Evolutionary conservation across 2,329 filamentous ascomycete species (phyloP), one percentile per base, ranked within the genome.

Genomic region (Colletotrichum cuscutae): DNA sequence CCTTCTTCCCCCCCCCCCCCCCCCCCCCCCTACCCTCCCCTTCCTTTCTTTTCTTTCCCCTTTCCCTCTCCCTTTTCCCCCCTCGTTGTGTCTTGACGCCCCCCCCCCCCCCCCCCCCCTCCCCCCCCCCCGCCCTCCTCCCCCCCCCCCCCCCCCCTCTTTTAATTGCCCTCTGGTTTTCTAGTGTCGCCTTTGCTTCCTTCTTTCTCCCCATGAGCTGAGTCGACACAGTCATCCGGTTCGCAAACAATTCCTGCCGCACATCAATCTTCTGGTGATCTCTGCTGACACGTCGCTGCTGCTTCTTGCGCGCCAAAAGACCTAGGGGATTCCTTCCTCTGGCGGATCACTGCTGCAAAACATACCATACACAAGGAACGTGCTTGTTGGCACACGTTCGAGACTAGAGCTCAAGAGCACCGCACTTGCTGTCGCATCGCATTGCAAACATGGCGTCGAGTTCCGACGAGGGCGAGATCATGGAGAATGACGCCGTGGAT

Each of bases 381-480:
- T 49, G 42, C 19, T 35, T 35, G 11, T 35, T 5, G 4, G 32
- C 19, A n/a, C 15, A 62, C 26, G 28, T 19, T 53, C 24, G 37
- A 46, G 54, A 49, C 19, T 22, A 49, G 32, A 49, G 24, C 49
- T 42, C 52, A 52, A 35, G 52, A n/a, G 46, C 42, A 52, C 42
- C 57, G 52, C 64, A 49, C 30, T 57, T 60, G 57, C 46, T 56
- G 8, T 54, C 49, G 42, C 71, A 28, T 54, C 49, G 42, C 68
- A 65, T 64, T 37, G 30, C 68, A 70, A 57, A 28, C 22, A 75
- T 75, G 74, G 61, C 82, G 77, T 85, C 85, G 78, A 94, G 92
- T 85, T 94, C 93, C 80, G 94, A 94, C 84, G 94, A 97, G 85
- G 94, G 95, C 85, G 95, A 97, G 87, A 95, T 96, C 84, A 85